These are phyloP conservation scores for Urtica urens DNA, from an alignment of 306 rosid genomes.

Conservation along the genomic window DNA sequence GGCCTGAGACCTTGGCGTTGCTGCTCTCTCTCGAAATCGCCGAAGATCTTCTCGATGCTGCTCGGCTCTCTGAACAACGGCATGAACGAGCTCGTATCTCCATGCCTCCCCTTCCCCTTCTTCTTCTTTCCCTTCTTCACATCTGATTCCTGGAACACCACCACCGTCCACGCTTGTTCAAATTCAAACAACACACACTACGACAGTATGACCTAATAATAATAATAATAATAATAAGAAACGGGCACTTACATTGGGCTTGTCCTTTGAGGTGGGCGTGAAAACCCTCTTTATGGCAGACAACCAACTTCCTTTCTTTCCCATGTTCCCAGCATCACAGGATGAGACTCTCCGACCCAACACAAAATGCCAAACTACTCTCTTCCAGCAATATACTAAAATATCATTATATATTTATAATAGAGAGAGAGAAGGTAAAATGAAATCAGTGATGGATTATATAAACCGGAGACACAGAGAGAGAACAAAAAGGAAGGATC, in stretches of 20 bases:
- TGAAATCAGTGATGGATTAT: too few relatives aligned
- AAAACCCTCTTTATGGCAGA: slow-evolving; percentile 83
- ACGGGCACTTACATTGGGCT: slow-evolving; percentile 11
- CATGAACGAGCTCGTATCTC: slow-evolving; percentile 74
- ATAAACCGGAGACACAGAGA: too few relatives aligned
- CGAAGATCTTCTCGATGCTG: slow-evolving; percentile 89
- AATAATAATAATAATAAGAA: not conserved
- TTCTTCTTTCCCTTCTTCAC: slow-evolving; percentile 78
- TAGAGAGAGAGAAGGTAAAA: too few relatives aligned
- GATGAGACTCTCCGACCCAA: too few relatives aligned
- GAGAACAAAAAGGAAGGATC: too few relatives aligned
- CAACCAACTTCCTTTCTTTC: slow-evolving; percentile 95
- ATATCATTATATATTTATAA: too few relatives aligned
- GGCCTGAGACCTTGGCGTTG: slow-evolving; percentile 47
- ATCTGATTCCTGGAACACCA: slow-evolving; percentile 53
- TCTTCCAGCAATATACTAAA: too few relatives aligned
- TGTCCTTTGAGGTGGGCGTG: slow-evolving; percentile 71
- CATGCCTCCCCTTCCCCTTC: slow-evolving; percentile 55
- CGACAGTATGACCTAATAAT: too few relatives aligned
- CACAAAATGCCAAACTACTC: too few relatives aligned
- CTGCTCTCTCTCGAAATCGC: slow-evolving; percentile 92
- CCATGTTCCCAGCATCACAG: slow-evolving; percentile 80
- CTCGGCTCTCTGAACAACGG: slow-evolving; percentile 92
- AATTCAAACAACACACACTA: too few relatives aligned
- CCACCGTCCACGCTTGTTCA: too few relatives aligned